Base-by-base conservation (phyloP, 2,329 filamentous ascomycete species). In the Aspergillus vadensis region DNA sequence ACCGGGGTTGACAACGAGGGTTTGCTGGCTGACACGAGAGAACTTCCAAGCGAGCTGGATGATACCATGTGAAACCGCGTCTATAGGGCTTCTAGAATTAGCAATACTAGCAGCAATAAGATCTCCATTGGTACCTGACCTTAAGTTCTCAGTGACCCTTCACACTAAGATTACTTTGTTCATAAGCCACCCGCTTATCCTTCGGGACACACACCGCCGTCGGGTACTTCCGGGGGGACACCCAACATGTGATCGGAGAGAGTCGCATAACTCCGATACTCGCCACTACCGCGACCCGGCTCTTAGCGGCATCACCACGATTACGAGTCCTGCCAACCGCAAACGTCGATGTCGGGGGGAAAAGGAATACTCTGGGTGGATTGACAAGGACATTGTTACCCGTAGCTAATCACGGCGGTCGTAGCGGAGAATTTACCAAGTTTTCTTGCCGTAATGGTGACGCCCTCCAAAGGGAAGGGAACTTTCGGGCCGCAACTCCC, bases 221-320 rank as follows among this genome's bases (percentile, higher is more conserved):
- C 61, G 61, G 61, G 49, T 39, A 21, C 55, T 49, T 38, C 58
- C 61, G 61, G 60, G 48, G 48, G 43, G 50, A 5, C 17, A 5
- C 15, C 43, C 12, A 36, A 49, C 57, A 57, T 57, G 55, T 55
- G 62, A 60, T 64, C 60, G 62, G 60, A 58, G 58, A 58, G 53
- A 54, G 23, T 49, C 57, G 54, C 57, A 43, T 7, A 57, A 55
- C 49, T 60, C 52, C 60, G 60, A 50, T 47, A 30, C 25, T 49
- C 38, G 49, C 25, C n/a, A 43, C 50, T 15, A 14, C 49, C n/a
- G 38, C 49, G 23, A 43, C 36, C 56, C 53, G 53, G 25, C 30
- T 2, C 23, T 55, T 43, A 14, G 43, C 36, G 53, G 25, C 21
- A 53, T 53, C 51, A 25, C 19, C 27, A 17, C 23, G 52, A 39